These are phyloP conservation scores for Metschnikowia kofuensis DNA, from an alignment of 805 yeast genomes.

Conservation along the genomic window DNA sequence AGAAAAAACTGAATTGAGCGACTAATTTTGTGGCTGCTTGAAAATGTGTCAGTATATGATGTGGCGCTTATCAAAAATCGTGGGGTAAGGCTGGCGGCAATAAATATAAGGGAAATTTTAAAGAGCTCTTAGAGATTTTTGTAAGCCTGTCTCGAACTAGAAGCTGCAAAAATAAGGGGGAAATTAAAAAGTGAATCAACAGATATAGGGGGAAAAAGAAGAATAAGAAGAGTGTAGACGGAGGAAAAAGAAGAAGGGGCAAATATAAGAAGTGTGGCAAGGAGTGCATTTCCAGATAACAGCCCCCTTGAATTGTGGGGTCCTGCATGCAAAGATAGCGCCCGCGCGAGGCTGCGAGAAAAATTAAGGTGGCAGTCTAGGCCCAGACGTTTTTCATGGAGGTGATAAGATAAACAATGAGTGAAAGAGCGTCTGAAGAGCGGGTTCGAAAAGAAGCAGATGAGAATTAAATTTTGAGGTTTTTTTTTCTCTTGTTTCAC, in stretches of 20 bases:
- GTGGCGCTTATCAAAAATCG: conserved; percentile 1
- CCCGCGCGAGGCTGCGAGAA: neutral
- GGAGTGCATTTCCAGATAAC: conserved; percentile 8
- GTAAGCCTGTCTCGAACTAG: neutral
- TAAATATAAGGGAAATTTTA: neutral
- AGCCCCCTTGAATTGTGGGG: neutral
- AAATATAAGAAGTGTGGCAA: conserved; percentile 6
- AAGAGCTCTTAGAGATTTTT: neutral
- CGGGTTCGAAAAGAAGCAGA: no score
- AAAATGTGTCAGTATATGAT: neutral
- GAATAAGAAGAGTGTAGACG: neutral
- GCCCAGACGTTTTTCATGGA: no score
- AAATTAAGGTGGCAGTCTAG: no score
- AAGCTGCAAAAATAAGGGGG: neutral
- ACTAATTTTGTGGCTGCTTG: no score
- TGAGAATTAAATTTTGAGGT: no score
- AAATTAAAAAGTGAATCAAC: neutral
- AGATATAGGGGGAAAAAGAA: neutral
- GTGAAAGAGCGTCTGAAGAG: no score
- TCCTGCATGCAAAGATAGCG: conserved; percentile 6
- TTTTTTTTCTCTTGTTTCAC: no score
- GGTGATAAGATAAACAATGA: no score
- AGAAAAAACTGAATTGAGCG: neutral
- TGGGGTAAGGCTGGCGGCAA: neutral
- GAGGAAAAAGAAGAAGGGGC: neutral